Percentiles rank a stretch among this genome's conserved stretches.
Conservation (phyloP, 257 asterid genomes). For the Misopates orontium region DNA sequence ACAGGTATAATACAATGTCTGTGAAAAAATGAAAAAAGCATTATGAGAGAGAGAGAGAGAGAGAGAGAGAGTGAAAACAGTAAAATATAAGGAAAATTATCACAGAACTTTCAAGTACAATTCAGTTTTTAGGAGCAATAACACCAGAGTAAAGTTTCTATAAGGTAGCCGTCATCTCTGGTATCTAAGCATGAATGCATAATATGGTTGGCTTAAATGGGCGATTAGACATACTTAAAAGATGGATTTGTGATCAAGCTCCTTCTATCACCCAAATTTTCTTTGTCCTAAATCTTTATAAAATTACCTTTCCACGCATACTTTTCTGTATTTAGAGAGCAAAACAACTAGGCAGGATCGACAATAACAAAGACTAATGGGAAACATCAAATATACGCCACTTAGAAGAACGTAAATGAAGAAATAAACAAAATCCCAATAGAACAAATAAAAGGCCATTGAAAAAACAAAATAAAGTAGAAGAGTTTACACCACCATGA, state of each 20-base stretch:
- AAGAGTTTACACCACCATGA: no score
- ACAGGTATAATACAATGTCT: constrained; percentile 90
- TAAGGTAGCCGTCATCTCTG: constrained; percentile 11
- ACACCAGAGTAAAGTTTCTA: not conserved
- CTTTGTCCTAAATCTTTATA: not conserved
- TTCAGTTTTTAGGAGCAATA: constrained; percentile 11
- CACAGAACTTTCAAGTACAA: constrained; percentile 14
- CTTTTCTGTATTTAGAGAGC: not conserved
- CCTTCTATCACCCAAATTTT: not conserved
- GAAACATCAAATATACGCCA: not conserved
- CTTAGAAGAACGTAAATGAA: no score
- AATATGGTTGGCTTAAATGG: constrained; percentile 10
- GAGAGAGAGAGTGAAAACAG: constrained; percentile 10
- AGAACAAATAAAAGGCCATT: no score
- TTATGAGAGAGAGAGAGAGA: constrained; percentile 24
- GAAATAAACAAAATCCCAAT: not conserved
- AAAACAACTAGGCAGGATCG: not conserved
- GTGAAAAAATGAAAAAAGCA: constrained; percentile 32
- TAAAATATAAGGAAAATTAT: not conserved
- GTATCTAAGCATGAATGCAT: not conserved
- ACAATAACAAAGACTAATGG: not conserved
- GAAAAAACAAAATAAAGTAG: no score
- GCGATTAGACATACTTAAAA: not conserved
- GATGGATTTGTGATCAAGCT: not conserved
- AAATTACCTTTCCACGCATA: not conserved